Evolutionary conservation across 169 alveolate genomes (phyloP).

Genomic region (Plasmodium ovale): DNA sequence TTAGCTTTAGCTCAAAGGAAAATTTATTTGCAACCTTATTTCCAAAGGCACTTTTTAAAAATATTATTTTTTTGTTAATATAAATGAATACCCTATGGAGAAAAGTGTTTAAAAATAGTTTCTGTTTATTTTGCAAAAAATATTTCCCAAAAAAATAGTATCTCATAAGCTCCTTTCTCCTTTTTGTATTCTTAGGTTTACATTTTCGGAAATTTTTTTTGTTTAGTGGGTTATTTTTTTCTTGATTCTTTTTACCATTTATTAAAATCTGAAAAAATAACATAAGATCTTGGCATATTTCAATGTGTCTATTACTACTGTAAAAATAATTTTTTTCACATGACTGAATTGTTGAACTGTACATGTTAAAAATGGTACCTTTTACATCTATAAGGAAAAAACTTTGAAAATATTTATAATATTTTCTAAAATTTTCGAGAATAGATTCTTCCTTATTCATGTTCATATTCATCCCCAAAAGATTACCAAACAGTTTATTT

Average conservation of each 20-base stretch:
- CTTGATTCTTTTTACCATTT: conserved; percentile 24
- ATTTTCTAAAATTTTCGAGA: conserved; percentile 49
- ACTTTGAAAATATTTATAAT: conserved; percentile 21
- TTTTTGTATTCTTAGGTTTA: neutral
- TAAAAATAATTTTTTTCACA: conserved; percentile 34
- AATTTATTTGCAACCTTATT: neutral
- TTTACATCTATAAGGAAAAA: conserved; percentile 30
- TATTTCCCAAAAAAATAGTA: conserved; percentile 3
- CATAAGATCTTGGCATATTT: conserved; percentile 68
- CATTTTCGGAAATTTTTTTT: neutral
- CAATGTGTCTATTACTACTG: conserved; percentile 32
- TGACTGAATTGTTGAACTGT: neutral
- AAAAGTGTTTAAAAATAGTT: conserved; percentile 24
- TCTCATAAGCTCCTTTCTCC: neutral
- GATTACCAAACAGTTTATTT: conserved; percentile 25
- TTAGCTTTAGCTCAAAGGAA: conserved; percentile 34
- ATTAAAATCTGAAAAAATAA: conserved; percentile 61
- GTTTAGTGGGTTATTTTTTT: neutral
- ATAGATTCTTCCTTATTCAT: conserved; percentile 38
- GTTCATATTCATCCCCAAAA: conserved; percentile 45
- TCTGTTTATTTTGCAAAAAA: conserved; percentile 19
- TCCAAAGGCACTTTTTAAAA: conserved; percentile 15
- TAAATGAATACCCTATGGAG: conserved; percentile 25
- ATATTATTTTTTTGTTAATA: conserved; percentile 50
- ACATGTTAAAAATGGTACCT: conserved; percentile 31